phyloP scores from a whole-genome alignment of 306 rosid species.

The Quercus bicolor region DNA sequence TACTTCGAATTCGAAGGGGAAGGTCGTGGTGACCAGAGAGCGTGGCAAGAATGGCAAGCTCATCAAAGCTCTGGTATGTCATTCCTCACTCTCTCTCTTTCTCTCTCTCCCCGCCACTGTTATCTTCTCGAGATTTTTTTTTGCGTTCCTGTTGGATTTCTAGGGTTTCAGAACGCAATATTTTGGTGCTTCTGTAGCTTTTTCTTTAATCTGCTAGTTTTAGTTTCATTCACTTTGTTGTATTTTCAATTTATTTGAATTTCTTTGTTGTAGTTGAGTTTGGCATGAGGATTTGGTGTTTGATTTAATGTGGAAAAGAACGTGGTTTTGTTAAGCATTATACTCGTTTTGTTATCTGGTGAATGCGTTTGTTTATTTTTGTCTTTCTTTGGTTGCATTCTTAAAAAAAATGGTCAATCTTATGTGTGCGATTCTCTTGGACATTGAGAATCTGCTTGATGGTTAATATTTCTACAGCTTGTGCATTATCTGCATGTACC shows the following conservation, averaged over 20 bases:
- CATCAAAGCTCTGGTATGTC: conserved; percentile 65
- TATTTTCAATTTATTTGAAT: neutral
- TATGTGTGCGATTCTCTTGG: too few species aligned
- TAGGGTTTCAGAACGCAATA: neutral
- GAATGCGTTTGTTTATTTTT: neutral
- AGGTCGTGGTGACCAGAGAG: conserved; percentile 93
- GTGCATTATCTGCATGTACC: neutral
- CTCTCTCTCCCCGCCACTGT: neutral
- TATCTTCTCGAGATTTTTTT: neutral
- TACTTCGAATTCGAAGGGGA: conserved; percentile 32
- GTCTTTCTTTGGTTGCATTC: neutral
- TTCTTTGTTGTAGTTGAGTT: neutral
- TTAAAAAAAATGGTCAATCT: neutral
- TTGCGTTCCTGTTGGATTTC: neutral
- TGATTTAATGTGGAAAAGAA: conserved; percentile 36
- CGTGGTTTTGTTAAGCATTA: neutral
- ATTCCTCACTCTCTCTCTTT: neutral
- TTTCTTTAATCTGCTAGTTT: neutral
- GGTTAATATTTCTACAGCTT: neutral
- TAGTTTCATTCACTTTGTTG: conserved; percentile 3
- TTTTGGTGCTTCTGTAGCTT: neutral
- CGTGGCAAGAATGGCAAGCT: conserved; percentile 96
- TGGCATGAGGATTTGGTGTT: conserved; percentile 21
- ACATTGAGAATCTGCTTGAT: too few species aligned
- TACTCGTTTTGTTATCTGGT: neutral